These are phyloP conservation scores for Tylopilus plumbeoviolaceoides DNA, from an alignment of 768 basidiomycete species.

Conservation along the genomic window DNA sequence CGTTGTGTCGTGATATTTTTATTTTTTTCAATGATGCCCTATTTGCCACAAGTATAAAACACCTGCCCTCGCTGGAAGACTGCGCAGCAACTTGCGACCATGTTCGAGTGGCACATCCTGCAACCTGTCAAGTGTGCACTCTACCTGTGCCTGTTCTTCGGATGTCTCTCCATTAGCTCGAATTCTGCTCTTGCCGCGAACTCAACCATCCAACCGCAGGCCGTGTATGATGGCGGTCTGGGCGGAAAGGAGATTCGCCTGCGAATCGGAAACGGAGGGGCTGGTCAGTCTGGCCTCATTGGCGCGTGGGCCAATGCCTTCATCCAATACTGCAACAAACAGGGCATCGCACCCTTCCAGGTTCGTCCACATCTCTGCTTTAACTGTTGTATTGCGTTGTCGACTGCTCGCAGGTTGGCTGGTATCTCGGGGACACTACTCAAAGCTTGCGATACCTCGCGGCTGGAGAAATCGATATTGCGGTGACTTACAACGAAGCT, in stretches of 20 bases:
- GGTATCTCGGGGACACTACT: conserved; percentile 57
- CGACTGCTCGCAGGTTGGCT: conserved; percentile 39
- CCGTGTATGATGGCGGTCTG: conserved; percentile 41
- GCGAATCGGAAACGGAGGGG: conserved; percentile 48
- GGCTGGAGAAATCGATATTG: conserved; percentile 43
- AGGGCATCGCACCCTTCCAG: conserved; percentile 25
- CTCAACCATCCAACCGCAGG: conserved; percentile 15
- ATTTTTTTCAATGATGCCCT: too few relatives aligned
- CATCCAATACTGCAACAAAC: conserved; percentile 28
- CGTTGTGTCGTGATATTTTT: too few relatives aligned
- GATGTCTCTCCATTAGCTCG: conserved; percentile 2
- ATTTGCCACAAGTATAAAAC: background rate
- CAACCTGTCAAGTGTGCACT: conserved; percentile 4
- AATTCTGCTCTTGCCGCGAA: background rate
- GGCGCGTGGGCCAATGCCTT: conserved; percentile 46
- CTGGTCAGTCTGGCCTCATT: conserved; percentile 50
- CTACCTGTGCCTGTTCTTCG: background rate
- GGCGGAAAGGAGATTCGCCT: conserved; percentile 32
- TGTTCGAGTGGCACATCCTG: background rate
- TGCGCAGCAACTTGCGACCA: background rate
- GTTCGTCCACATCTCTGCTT: conserved; percentile 32
- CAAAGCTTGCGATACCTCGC: conserved; percentile 43
- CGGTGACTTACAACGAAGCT: conserved; percentile 50
- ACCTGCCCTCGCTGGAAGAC: background rate
- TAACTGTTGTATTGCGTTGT: background rate